Base-by-base conservation (phyloP, 495 filamentous ascomycete species). In the Pseudomonodictys pantanalensis region DNA sequence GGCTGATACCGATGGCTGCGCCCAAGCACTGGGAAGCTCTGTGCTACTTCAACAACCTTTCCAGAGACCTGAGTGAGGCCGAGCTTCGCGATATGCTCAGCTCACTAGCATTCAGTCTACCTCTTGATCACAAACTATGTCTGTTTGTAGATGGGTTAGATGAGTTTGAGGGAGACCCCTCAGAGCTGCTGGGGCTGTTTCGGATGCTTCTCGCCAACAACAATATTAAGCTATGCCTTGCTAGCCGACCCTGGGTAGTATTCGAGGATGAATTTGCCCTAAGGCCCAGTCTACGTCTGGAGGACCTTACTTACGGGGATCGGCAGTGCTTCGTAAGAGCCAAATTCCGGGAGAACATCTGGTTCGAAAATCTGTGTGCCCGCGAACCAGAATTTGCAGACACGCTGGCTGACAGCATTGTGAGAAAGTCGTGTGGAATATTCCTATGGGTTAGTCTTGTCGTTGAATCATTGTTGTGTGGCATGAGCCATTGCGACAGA, bases 391-490 rank as follows among this genome's bases (percentile, higher is more conserved):
- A 3, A 5, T 41, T 15, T 3, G 38, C 38, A 5, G 3, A 4
- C 12, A 4, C 15, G 38, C 38, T 41, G 12, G 2, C 15, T 28
- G 52, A 46, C n/a, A 28, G 45, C 20, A 22, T 56, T n/a, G 42
- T 35, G 9, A 11, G 7, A 7, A 56, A 56, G 28, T 35, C 52
- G 7, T 46, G 35, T 6, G 52, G 52, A 20, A 24, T 54, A 22
- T 54, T 54, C 32, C 51, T 54, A 7, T 54, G 51, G 51, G 51
- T 54, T 15, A 7, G 24, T 43, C 42, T 56, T 6, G 52, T 46
- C 15, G 52, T 55, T 23, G 12, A 3, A 15, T 41, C 38, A 3
- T 41, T 41, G 38, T 41, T 41, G 38, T 12, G 3, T 3, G 38
- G 38, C 5, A 4, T 41, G 12, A 5, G 4, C 3, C 38, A 5